Evolutionary conservation across 2,329 filamentous ascomycete genomes (phyloP), one percentile per base, ranked within the genome.

Genomic region (Pseudopithomyces chartarum): DNA sequence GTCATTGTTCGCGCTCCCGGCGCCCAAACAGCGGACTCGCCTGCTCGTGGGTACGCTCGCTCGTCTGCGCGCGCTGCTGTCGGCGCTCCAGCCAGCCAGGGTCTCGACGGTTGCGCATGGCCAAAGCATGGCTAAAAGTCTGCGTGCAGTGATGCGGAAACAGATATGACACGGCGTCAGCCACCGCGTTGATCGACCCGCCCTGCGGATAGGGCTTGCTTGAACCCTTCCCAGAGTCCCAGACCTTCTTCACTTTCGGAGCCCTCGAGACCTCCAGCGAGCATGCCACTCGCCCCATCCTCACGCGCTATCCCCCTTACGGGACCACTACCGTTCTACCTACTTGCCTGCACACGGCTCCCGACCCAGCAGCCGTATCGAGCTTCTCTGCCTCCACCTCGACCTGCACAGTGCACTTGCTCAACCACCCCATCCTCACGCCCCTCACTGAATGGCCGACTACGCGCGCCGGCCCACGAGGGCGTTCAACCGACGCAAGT

Each of bases 171-270:
- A 43, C 48, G 48, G 38, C 56, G 48, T 47, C 59, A 62, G 61
- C 60, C 63, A 62, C 63, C 54, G 58, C 59, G 62, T 52, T 59
- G 71, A 75, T 75, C 71, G 65, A 68, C 68, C 55, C 62, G 55
- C 58, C 58, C 60, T 62, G 62, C 70, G 69, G 69, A 63, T 69
- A 69, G 62, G 70, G 71, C 71, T 73, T 50, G 47, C 71, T 73
- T 50, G 47, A 50, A 50, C 47, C 47, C 47, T 60, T n/a, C n/a
- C n/a, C n/a, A n/a, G n/a, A n/a, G n/a, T n/a, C n/a, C n/a, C n/a
- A n/a, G n/a, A n/a, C n/a, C n/a, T n/a, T n/a, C n/a, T n/a, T n/a
- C n/a, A n/a, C n/a, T n/a, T n/a, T n/a, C n/a, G n/a, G n/a, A n/a
- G n/a, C n/a, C n/a, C n/a, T n/a, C n/a, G n/a, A n/a, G n/a, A n/a